Base-by-base conservation (phyloP, 2,329 filamentous ascomycete species). In the Chrysoporthe puriensis region DNA sequence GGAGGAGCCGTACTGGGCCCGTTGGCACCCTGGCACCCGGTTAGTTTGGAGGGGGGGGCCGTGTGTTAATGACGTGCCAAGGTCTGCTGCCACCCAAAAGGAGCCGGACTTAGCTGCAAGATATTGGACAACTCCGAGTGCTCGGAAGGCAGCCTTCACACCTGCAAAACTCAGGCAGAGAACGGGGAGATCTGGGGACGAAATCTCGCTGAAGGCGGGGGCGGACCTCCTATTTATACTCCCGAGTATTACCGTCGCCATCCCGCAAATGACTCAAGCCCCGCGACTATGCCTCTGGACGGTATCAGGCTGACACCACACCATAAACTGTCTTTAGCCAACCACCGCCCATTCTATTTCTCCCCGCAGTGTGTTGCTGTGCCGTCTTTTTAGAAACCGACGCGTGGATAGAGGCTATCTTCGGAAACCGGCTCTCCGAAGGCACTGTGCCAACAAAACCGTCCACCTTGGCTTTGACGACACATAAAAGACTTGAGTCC, bases 141-240 rank as follows among this genome's bases (percentile, higher is more conserved):
- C 63, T 56, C 48, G 68, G 60, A 62, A 64, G 64, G 66, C 68
- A 69, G 69, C 72, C 72, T 66, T 63, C 36, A 46, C 52, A 68
- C 56, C 62, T 46, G 62, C 44, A 62, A 62, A 64, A 63, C 48
- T 18, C 43, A 52, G 34, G 50, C 40, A 66, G 69, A 68, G 57
- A 68, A 68, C 62, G 54, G 64, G 54, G 66, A 69, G 66, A 66
- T 66, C 63, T n/a, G 61, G 66, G 48, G 68, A 50, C 46, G 16
- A 21, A 13, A n/a, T 18, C 56, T 42, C 18, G 26, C 16, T 26
- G 40, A 44, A 18, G 42, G n/a, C 42, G 14, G 44, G 44, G 68
- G 72, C 62, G 69, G 65, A 70, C 60, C 63, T 70, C 71, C 72
- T 78, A 76, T 80, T 78, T 79, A 80, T 80, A 79, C 71, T 73